phyloP scores from a whole-genome alignment of 352 stramenopile genomes.

The Bremia lactucae region DNA sequence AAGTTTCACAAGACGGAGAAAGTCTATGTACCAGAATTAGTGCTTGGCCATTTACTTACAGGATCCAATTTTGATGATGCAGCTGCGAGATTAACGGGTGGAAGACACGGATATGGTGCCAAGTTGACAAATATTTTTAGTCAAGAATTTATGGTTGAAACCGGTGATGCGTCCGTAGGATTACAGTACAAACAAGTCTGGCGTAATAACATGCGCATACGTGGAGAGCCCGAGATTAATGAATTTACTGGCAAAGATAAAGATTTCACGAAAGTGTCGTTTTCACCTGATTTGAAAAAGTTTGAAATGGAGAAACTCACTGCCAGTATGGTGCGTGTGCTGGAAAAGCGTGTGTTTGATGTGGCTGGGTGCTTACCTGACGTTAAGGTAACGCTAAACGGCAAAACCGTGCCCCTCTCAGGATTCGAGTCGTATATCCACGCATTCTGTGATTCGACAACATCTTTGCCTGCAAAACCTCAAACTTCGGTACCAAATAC shows the following conservation, averaged over 20 bases:
- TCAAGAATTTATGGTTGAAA: constrained; percentile 97
- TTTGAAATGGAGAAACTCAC: constrained; percentile 96
- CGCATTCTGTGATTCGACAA: constrained; percentile 73
- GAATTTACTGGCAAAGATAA: constrained; percentile 60
- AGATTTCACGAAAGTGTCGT: constrained; percentile 97
- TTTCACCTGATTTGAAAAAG: constrained; percentile 91
- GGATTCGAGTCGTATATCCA: constrained; percentile 96
- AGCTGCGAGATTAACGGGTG: constrained; percentile 94
- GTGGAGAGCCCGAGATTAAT: constrained; percentile 76
- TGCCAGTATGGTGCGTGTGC: constrained; percentile 86
- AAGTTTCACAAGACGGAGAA: constrained; percentile 94
- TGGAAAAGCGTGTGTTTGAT: constrained; percentile 97
- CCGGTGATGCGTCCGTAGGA: constrained; percentile 83
- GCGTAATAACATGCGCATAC: constrained; percentile 93
- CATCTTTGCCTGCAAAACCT: not conserved
- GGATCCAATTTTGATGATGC: constrained; percentile 99
- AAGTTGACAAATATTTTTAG: constrained; percentile 99
- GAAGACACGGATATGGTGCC: constrained; percentile 90
- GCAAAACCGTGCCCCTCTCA: constrained; percentile 71
- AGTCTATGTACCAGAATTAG: constrained; percentile 96
- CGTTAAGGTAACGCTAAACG: constrained; percentile 91
- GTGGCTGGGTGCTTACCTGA: constrained; percentile 93
- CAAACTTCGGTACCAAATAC: constrained; percentile 6
- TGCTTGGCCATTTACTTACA: constrained; percentile 98
- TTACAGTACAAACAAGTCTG: constrained; percentile 88